phyloP scores from a whole-genome alignment of 2,329 filamentous ascomycete species.

The Xylariaceae sp. region DNA sequence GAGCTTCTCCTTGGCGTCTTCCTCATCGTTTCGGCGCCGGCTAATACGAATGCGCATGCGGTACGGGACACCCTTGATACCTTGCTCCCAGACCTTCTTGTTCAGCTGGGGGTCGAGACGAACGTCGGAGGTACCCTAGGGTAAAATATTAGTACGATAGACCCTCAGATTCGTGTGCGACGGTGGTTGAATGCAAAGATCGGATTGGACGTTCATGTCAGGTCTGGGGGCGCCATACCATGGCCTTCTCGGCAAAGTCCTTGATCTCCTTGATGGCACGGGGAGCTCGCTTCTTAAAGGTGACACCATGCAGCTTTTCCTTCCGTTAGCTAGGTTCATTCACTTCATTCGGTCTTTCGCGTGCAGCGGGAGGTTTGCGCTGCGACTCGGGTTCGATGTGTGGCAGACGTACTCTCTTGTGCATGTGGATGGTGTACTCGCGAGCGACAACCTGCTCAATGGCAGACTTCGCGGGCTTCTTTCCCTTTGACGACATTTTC shows the following conservation, averaged over 20 bases:
- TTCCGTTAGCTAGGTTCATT: conserved; percentile 28
- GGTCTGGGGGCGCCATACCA: conserved; percentile 64
- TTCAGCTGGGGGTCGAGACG: conserved; percentile 97
- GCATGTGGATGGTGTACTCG: conserved; percentile 99
- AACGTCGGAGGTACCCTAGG: conserved; percentile 90
- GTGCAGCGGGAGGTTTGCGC: neutral
- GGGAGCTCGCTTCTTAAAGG: conserved; percentile 99
- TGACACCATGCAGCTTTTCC: conserved; percentile 83
- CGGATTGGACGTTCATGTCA: neutral
- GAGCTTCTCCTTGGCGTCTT: conserved; percentile 98
- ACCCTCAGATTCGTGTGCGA: neutral
- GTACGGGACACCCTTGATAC: conserved; percentile 98
- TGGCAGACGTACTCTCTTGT: conserved; percentile 85
- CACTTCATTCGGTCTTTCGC: neutral
- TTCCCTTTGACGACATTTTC: conserved; percentile 61
- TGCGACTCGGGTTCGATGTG: neutral
- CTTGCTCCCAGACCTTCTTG: conserved; percentile 99
- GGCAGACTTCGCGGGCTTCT: conserved; percentile 79
- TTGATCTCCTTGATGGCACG: conserved; percentile 99
- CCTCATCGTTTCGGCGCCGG: conserved; percentile 99
- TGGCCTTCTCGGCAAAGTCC: conserved; percentile 85
- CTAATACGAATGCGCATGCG: conserved; percentile 97
- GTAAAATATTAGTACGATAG: conserved; percentile 17
- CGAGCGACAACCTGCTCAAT: conserved; percentile 98
- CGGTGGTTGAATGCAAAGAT: neutral